Percentiles rank a stretch among this genome's conserved stretches.
phyloP scores from a whole-genome alignment of 2,329 filamentous ascomycete genomes.

The Arachnomyces sp. region DNA sequence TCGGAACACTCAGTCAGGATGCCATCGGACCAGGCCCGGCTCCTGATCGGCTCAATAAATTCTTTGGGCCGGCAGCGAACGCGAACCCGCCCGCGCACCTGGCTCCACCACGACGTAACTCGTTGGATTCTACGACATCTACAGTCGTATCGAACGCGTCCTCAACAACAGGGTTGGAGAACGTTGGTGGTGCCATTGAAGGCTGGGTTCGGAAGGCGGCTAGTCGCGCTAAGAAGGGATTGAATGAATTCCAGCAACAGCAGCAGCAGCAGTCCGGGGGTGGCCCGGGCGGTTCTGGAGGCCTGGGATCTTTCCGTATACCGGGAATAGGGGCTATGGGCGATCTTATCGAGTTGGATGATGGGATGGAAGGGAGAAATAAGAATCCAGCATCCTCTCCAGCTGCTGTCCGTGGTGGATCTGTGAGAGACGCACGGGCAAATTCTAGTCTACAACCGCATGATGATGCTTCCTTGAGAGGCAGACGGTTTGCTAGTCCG shows the following conservation, averaged over 20 bases:
- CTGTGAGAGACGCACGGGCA: too few species aligned
- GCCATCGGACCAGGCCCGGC: slow-evolving; percentile 58
- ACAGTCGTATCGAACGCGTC: slow-evolving; percentile 25
- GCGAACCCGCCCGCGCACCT: slow-evolving; percentile 41
- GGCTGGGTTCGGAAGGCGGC: slow-evolving; percentile 84
- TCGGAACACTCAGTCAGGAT: slow-evolving; percentile 67
- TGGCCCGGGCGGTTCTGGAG: slow-evolving; percentile 8
- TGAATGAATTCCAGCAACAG: slow-evolving; percentile 33
- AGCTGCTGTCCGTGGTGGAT: too few species aligned
- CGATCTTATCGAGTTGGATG: slow-evolving; percentile 39
- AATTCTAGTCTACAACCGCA: too few species aligned
- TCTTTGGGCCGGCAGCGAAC: slow-evolving; percentile 67
- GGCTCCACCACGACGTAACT: slow-evolving; percentile 24
- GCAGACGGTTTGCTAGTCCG: too few species aligned
- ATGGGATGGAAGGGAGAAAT: slow-evolving; percentile 19
- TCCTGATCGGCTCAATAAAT: slow-evolving; percentile 73
- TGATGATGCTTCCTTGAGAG: too few species aligned
- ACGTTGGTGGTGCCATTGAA: slow-evolving; percentile 80
- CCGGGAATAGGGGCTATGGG: slow-evolving; percentile 26
- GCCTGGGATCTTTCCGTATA: too few species aligned
- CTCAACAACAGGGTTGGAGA: slow-evolving; percentile 55
- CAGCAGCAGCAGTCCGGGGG: slow-evolving; percentile 15
- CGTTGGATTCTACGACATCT: slow-evolving; percentile 25
- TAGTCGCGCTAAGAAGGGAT: slow-evolving; percentile 31
- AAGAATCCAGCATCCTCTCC: too few species aligned